Percentiles rank a stretch among this genome's conserved stretches.
Conservation (phyloP, 2,329 filamentous ascomycete genomes). For the Neoscytalidium dimidiatum region DNA sequence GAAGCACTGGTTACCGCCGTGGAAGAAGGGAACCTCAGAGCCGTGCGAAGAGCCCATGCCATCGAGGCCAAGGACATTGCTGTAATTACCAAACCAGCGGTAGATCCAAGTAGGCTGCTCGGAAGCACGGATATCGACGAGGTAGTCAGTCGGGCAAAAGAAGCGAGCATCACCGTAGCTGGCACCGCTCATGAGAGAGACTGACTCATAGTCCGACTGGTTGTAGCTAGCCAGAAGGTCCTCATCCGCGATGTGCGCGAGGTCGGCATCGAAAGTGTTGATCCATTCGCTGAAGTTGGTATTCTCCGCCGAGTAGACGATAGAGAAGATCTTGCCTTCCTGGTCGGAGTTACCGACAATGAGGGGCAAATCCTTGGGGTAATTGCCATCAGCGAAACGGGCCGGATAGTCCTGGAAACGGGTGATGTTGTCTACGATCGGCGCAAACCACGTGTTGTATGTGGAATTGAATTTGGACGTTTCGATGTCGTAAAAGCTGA, state of each 20-base stretch:
- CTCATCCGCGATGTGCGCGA: conserved; percentile 39
- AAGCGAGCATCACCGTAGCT: conserved; percentile 51
- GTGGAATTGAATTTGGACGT: conserved; percentile 24
- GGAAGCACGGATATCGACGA: conserved; percentile 42
- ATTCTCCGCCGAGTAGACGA: conserved; percentile 30
- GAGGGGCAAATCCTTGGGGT: conserved; percentile 24
- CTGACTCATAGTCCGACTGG: conserved; percentile 37
- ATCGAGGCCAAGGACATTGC: conserved; percentile 36
- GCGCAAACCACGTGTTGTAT: conserved; percentile 21
- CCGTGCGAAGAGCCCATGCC: conserved; percentile 39
- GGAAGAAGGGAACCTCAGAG: conserved; percentile 49
- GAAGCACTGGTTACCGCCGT: conserved; percentile 49
- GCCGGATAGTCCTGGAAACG: conserved; percentile 25
- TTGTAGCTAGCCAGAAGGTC: conserved; percentile 38
- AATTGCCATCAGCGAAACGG: conserved; percentile 29
- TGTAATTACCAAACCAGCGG: conserved; percentile 46
- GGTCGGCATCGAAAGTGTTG: conserved; percentile 46
- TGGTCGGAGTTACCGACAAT: conserved; percentile 31
- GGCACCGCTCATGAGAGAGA: conserved; percentile 44
- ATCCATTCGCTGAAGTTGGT: conserved; percentile 47
- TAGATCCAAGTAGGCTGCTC: conserved; percentile 46
- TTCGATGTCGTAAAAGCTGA: conserved; percentile 24
- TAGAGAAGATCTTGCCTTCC: conserved; percentile 29
- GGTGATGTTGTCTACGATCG: conserved; percentile 22
- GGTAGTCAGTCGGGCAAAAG: conserved; percentile 40